Base-by-base conservation (phyloP, 2,329 filamentous ascomycete genomes). In the Penicillium crustosum region DNA sequence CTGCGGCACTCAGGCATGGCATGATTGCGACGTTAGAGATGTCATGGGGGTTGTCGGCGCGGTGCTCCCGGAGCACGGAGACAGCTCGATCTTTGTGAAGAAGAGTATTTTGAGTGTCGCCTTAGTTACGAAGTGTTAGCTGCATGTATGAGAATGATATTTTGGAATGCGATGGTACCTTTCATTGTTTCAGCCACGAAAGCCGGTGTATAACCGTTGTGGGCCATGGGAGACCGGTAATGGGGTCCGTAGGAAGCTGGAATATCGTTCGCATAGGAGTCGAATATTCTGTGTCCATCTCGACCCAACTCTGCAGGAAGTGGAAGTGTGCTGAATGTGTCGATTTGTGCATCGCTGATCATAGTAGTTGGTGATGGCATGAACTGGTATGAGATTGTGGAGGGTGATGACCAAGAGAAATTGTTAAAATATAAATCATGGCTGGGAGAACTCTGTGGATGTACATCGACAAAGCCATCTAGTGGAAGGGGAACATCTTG, bases 131-230 rank as follows among this genome's bases (percentile, higher is more conserved):
- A 69, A 0, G 72, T 73, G 55, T 73, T 77, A 31, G 75, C 70
- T 15, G 74, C 70, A 60, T 77, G 73, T 3, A 76, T 71, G 2
- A 75, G 66, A 27, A 76, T 70, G 4, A 71, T 75, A 47, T 76
- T 76, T 49, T 75, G 71, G 55, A 77, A 77, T 19, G 68, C 64
- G 29, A 75, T 66, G 12, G 68, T 61, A 3, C 74, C 73, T 63
- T 77, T 75, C 72, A 76, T 75, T n/a, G 66, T 74, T 54, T 74
- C 73, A 4, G 75, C 72, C 4, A 76, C 73, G 61, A 77, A 77
- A 9, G 76, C 72, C 2, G 66, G 58, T 2, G 66, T 71, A 52
- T 76, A 76, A 74, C 73, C 75, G 38, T 77, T 74, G 49, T 76
- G 72, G 9, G 74, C 72, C 29, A 70, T 69, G 8, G 61, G 35